Evolutionary conservation across 495 filamentous ascomycete genomes (phyloP), one percentile per base, ranked within the genome.

Genomic region (Neurospora cerealis): DNA sequence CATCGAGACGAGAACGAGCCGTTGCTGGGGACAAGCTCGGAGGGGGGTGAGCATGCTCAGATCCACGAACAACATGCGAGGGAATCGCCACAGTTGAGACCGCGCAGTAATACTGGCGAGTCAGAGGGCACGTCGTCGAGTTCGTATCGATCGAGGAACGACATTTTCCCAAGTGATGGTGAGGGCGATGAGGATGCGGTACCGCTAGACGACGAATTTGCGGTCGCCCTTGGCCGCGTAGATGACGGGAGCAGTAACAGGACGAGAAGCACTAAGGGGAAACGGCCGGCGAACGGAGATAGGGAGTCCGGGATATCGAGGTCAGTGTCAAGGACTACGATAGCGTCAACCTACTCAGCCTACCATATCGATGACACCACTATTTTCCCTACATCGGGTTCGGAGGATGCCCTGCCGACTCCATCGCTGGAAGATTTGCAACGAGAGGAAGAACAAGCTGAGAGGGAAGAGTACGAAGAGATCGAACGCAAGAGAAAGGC

Each of bases 201-300:
- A 34, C 94, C 96, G 1, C 83, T 99, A 70, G 93, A 94, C 77
- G 96, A 98, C 81, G 96, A 98, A 77, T 97, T 98, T 76, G 89
- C 93, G 1, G 89, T 97, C 82, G 88, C 89, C 1, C 82, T 97
- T 37, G 91, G 91, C 38, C 87, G 86, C 37, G 93, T 91, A 0
- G 87, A 96, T 75, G 94, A 96, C 77, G 87, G 87, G 41, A 90
- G 89, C 66, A 93, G 91, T 73, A 89, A 88, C 71, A 91, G 88
- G 75, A 88, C 89, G n/a, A 79, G 82, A 75, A 88, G 83, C 72
- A 89, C 87, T 72, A 87, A 88, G 74, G 88, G 90, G 44, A 89
- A 89, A 79, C 85, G 88, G 70, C 88, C 85, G 38, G 85, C 85
- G 9, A 88, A 85, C 8, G 86, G 85, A 42, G 73, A 73, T 36